phyloP scores from a whole-genome alignment of 441 rosid species.

The Viola pubescens region DNA sequence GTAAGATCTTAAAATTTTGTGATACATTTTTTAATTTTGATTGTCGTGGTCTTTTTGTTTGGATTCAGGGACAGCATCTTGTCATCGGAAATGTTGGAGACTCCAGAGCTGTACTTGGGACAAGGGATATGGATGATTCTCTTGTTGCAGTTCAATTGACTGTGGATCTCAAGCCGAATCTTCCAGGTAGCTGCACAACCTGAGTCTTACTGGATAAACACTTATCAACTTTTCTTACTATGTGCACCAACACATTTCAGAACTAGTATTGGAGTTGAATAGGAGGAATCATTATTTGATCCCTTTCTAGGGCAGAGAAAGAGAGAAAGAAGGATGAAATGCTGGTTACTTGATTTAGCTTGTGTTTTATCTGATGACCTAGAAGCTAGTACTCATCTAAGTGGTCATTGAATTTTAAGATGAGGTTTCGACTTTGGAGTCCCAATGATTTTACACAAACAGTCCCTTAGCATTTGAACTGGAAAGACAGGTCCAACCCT shows the following conservation, averaged over 20 bases:
- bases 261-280: no score
- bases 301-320: no score
- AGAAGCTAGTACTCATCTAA: no score
- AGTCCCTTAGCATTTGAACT: background rate
- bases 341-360: no score
- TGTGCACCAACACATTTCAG: background rate
- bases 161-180: constrained; percentile 90
- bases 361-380: no score
- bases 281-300: no score
- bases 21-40: constrained; percentile 10
- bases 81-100: constrained; percentile 93
- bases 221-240: background rate
- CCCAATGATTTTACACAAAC: no score
- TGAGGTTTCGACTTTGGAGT: no score
- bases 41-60: constrained; percentile 13
- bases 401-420: no score
- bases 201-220: background rate
- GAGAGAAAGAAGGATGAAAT: no score
- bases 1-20: constrained; percentile 8
- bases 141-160: constrained; percentile 87
- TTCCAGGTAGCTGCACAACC: constrained; percentile 53
- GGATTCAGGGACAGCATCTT: constrained; percentile 61
- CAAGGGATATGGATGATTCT: constrained; percentile 54
- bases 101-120: constrained; percentile 86
- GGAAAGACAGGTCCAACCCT: background rate